Base-by-base conservation (phyloP, 306 rosid genomes). In the Glycyrrhiza uralensis region DNA sequence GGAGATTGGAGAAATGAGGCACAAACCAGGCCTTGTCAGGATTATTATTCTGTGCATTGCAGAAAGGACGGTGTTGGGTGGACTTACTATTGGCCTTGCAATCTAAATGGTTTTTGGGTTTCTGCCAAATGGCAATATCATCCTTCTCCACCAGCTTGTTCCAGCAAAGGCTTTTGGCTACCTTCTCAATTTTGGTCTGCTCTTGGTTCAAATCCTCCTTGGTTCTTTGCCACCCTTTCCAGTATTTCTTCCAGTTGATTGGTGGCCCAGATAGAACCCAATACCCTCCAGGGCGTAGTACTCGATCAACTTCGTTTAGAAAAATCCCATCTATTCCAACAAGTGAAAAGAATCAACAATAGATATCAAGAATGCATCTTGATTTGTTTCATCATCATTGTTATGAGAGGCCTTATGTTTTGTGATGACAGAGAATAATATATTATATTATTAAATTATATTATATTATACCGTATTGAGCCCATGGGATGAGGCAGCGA, bases 241-340 rank as follows among this genome's bases (percentile, higher is more conserved):
- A 82, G 50, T 88, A 35, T 50, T 58, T 85, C 70, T 78, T 81
- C 97, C 93, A 92, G 65, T 72, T 47, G 63, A 83, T 87, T 0
- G 97, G 96, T 41, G 94, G 97, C 7, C 97, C 97, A 2, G 96
- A 92, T 0, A 92, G 84, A 79, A 86, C 86, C 94, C 96, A 89
- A 77, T 83, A 89, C 6, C 96, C 94, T 0, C 96, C 96, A 0
- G 92, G 94, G n/a, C 92, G 87, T 14, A 92, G 86, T 63, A 92
- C 85, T 45, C 96, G 76, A 39, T 92, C 94, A 1, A 92, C 87
- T 84, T 92, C 96, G 1, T 74, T 83, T 2, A 92, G 85, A 65
- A 71, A 83, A 42, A 81, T 55, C 46, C 96, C 96, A 80, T 86
- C 94, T 91, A 22, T 23, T 44, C 14, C 60, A 46, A 63, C 61